These are phyloP conservation scores for Exophiala sideris DNA, from an alignment of 2,329 filamentous ascomycete species.

Conservation along the genomic window DNA sequence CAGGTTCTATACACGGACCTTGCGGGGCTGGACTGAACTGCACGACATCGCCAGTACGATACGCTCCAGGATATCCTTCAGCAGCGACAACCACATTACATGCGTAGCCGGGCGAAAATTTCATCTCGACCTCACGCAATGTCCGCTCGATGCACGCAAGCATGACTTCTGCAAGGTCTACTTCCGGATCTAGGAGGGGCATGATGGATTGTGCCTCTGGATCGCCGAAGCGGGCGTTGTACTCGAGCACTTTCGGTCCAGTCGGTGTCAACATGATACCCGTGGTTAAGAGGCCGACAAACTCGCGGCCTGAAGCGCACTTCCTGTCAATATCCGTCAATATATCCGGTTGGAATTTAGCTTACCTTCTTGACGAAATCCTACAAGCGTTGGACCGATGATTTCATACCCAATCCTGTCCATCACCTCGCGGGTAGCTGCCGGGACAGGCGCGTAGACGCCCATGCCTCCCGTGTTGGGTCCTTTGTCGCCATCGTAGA, in stretches of 20 bases:
- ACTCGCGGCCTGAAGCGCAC: conserved; percentile 32
- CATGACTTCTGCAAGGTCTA: conserved; percentile 85
- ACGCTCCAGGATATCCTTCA: conserved; percentile 82
- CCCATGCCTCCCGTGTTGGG: conserved; percentile 98
- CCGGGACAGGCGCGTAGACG: conserved; percentile 84
- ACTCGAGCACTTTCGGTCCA: conserved; percentile 82
- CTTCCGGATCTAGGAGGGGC: conserved; percentile 66
- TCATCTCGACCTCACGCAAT: conserved; percentile 66
- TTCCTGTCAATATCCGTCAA: too few relatives aligned
- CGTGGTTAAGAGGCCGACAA: conserved; percentile 77
- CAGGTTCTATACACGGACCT: conserved; percentile 37
- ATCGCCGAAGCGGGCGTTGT: conserved; percentile 90
- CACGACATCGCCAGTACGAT: conserved; percentile 44
- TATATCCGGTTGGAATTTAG: conserved; percentile 27
- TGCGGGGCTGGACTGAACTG: conserved; percentile 68
- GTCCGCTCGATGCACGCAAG: conserved; percentile 74
- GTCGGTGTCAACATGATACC: conserved; percentile 84
- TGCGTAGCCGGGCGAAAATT: conserved; percentile 67
- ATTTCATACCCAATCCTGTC: conserved; percentile 75
- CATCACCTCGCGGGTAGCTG: conserved; percentile 71
- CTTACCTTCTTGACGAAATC: conserved; percentile 73
- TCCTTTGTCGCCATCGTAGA: conserved; percentile 82
- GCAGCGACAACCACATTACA: conserved; percentile 93
- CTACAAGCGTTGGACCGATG: conserved; percentile 83
- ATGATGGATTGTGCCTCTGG: conserved; percentile 87